Base-by-base conservation (phyloP, 2,329 filamentous ascomycete genomes). In the Tolypocladium pustulatum region DNA sequence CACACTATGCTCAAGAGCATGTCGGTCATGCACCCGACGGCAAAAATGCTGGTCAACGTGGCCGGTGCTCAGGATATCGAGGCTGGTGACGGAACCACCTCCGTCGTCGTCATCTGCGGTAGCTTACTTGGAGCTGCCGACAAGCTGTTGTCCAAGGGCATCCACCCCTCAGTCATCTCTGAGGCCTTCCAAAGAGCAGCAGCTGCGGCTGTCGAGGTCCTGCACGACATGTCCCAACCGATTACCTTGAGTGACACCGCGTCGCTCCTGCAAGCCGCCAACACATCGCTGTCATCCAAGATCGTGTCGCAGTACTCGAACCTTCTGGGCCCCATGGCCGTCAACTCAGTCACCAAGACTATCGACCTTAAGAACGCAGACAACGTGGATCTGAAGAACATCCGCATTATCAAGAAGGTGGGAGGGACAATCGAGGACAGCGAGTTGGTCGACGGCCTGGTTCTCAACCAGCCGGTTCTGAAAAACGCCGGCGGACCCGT, bases 1-100 rank as follows among this genome's bases (percentile, higher is more conserved):
- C 96, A 95, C 79, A 99, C 94, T 59, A 99, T 99, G 93, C 79
- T 99, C 71, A 96, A 90, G 79, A 93, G 93, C 80, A 97, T 99
- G 94, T 89, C 90, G 65, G 94, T 99, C 65, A 91, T 99, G 88
- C 94, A 99, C 73, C 94, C 94, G n/a, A 96, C 95, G 55, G 94
- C 94, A 56, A 97, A 96, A 80, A 99, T 99, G 94, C 82, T 99
- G 66, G 94, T 99, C 69, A 92, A 99, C 75, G 84, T 99, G 62
- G 95, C 93, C 68, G 90, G 94, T 65, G 94, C 94, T 65, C 94
- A 99, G 75, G 94, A 99, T 79, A 91, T 99, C 61, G 94, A 99
- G 76, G 94, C 94, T 63, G 94, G 94, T 77, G 94, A 99, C 74
- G 95, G 94, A 69, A 99, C 94, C 59, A 99, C 94, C 40, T 97